phyloP scores from a whole-genome alignment of 108 stramenopile species.

The Hondaea fermentalgiana region DNA sequence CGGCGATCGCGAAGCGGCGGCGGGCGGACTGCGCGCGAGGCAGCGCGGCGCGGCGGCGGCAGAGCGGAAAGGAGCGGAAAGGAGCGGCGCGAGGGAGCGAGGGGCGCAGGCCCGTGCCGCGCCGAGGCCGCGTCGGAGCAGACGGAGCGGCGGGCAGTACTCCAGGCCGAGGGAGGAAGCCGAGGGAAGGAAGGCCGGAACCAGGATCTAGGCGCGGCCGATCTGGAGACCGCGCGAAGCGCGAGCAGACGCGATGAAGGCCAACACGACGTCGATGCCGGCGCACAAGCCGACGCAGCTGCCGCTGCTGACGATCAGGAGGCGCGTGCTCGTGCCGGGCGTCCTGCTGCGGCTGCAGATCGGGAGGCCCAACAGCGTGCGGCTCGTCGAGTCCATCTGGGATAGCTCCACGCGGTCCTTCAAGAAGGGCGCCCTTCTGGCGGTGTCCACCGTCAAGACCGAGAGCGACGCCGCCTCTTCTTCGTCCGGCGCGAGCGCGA shows the following conservation, averaged over 20 bases:
- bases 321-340: background rate
- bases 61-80: too few relatives aligned
- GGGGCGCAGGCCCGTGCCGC: too few relatives aligned
- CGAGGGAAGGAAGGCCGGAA: too few relatives aligned
- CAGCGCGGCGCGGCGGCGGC: too few relatives aligned
- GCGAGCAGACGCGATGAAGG: background rate
- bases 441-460: background rate
- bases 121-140: too few relatives aligned
- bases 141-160: too few relatives aligned
- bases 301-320: background rate
- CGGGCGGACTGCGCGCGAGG: too few relatives aligned
- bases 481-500: background rate
- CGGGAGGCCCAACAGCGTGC: background rate
- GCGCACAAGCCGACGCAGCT: background rate
- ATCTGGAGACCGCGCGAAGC: too few relatives aligned
- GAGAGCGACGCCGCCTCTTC: background rate
- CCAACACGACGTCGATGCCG: background rate
- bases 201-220: too few relatives aligned
- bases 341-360: constrained; percentile 15
- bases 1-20: too few relatives aligned
- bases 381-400: constrained; percentile 8
- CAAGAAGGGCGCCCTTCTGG: constrained; percentile 13
- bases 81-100: too few relatives aligned
- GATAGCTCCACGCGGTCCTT: background rate
- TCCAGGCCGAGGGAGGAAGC: too few relatives aligned